These are phyloP conservation scores for Heritiera fomes DNA, from an alignment of 345 rosid genomes.

Conservation along the genomic window DNA sequence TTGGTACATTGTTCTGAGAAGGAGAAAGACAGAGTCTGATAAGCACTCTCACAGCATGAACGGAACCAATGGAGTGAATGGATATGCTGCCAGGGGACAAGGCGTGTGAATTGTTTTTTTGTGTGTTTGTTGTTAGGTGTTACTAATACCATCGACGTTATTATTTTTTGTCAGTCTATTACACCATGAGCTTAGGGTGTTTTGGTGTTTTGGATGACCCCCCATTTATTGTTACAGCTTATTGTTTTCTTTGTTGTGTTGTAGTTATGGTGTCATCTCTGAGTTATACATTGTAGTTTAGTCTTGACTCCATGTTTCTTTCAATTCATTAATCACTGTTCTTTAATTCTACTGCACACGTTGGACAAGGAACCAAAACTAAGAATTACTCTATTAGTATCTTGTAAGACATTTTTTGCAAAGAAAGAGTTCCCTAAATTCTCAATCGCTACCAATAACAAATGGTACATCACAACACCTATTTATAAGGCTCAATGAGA, in stretches of 20 bases:
- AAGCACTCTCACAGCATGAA: constrained; percentile 39
- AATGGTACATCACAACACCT: background rate
- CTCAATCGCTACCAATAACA: too few species aligned
- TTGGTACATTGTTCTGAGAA: constrained; percentile 67
- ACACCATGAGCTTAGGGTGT: background rate
- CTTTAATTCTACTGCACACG: too few species aligned
- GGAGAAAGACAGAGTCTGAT: constrained; percentile 43
- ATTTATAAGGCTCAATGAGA: background rate
- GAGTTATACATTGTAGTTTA: background rate
- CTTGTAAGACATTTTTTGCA: too few species aligned
- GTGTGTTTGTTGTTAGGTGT: background rate
- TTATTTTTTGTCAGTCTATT: background rate
- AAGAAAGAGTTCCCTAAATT: too few species aligned
- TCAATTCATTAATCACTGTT: background rate
- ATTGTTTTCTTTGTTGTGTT: background rate
- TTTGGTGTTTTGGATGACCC: background rate
- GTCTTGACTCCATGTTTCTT: background rate
- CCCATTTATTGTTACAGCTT: background rate
- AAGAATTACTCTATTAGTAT: too few species aligned
- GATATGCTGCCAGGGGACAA: constrained; percentile 26
- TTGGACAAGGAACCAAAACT: too few species aligned
- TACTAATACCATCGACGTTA: background rate
- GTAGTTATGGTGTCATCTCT: background rate
- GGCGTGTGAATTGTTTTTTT: constrained; percentile 22
- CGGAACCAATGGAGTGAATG: constrained; percentile 43